Conservation (phyloP, 495 filamentous ascomycete genomes). For the Aspergillus coremiiformis region DNA sequence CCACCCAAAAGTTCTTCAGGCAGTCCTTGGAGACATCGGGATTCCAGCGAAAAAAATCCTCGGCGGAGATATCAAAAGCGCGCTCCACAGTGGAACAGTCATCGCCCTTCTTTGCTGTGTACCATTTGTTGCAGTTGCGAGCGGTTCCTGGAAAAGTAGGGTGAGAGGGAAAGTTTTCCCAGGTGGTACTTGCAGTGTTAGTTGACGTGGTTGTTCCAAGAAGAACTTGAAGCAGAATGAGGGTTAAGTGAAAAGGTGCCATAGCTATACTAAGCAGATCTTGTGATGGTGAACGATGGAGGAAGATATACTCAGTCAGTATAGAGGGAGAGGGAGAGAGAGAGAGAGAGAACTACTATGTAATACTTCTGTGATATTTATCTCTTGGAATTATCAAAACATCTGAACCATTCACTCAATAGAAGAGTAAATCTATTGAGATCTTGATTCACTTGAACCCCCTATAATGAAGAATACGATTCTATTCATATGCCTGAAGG, state of each 20-base stretch:
- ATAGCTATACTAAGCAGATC: too few species aligned
- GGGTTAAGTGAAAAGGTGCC: neutral
- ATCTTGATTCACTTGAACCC: neutral
- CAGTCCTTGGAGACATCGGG: slow-evolving; percentile 17
- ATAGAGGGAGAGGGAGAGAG: neutral
- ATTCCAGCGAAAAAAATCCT: slow-evolving; percentile 21
- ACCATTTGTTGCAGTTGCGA: slow-evolving; percentile 15
- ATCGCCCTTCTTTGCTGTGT: slow-evolving; percentile 16
- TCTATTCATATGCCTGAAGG: too few species aligned
- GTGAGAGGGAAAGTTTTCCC: slow-evolving; percentile 3
- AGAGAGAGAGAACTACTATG: neutral
- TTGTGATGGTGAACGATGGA: too few species aligned
- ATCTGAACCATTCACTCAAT: neutral
- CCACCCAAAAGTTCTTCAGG: slow-evolving; percentile 7
- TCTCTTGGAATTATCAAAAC: too few species aligned
- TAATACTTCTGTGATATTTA: neutral
- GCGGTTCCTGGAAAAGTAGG: slow-evolving; percentile 13
- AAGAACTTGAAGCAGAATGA: neutral
- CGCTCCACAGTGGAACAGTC: slow-evolving; percentile 9
- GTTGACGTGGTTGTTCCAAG: neutral
- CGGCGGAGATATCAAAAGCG: slow-evolving; percentile 5
- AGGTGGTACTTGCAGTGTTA: neutral
- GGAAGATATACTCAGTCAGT: too few species aligned
- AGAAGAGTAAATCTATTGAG: neutral
- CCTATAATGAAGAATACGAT: too few species aligned